Evolutionary conservation across 2,329 filamentous ascomycete species (phyloP).

Genomic region (Microdochium bolleyi): DNA sequence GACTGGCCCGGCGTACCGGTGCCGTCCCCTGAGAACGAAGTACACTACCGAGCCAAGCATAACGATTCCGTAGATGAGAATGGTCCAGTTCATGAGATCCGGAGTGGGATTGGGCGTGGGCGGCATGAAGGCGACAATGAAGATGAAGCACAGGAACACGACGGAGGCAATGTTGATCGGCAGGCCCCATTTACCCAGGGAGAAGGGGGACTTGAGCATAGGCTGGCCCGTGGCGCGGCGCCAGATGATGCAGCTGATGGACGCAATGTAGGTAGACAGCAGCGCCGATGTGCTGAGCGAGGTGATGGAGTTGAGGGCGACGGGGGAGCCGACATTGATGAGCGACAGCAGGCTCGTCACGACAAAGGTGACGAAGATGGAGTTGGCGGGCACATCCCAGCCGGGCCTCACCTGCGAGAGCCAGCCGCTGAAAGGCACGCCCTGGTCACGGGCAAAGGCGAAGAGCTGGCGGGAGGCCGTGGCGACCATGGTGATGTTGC

Average conservation of each 20-base stretch:
- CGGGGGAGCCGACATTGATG: constrained; percentile 42
- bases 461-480: constrained; percentile 20
- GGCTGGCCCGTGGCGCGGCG: constrained; percentile 25
- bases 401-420: constrained; percentile 2
- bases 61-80: constrained; percentile 5
- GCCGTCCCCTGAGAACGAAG: constrained; percentile 2
- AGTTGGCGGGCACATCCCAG: constrained; percentile 30
- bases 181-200: constrained; percentile 31
- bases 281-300: constrained; percentile 41
- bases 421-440: constrained; percentile 17
- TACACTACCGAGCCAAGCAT: constrained; percentile 4
- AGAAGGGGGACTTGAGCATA: constrained; percentile 11
- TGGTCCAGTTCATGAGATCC: constrained; percentile 6
- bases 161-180: constrained; percentile 33
- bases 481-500: constrained; percentile 17
- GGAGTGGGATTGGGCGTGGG: constrained; percentile 3
- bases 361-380: constrained; percentile 38
- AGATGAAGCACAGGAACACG: constrained; percentile 26
- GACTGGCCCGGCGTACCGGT: constrained; percentile 3
- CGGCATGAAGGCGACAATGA: constrained; percentile 8
- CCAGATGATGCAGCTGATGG: constrained; percentile 33
- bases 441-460: constrained; percentile 25
- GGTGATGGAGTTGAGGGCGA: constrained; percentile 45
- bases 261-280: constrained; percentile 42
- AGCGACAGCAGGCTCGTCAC: constrained; percentile 34